Evolutionary conservation across 2,329 filamentous ascomycete species (phyloP).

Genomic region (Apiospora marii): DNA sequence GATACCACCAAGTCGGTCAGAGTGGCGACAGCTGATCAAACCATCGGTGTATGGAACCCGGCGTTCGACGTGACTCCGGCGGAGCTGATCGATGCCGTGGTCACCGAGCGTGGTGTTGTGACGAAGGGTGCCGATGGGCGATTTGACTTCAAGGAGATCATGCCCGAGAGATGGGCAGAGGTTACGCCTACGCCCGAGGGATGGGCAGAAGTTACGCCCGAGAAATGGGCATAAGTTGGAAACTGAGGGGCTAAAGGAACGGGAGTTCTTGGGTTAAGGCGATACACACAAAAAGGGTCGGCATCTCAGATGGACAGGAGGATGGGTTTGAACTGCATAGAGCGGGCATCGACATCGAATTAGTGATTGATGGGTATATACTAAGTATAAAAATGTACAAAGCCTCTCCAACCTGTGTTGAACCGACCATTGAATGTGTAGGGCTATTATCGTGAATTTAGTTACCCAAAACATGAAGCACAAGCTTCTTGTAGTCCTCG

Average conservation of each 20-base stretch:
- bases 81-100: constrained; percentile 88
- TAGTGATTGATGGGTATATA: constrained; percentile 23
- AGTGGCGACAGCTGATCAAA: constrained; percentile 80
- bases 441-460: not conserved
- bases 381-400: constrained; percentile 21
- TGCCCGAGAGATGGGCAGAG: constrained; percentile 63
- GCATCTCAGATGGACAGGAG: not conserved
- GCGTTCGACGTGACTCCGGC: constrained; percentile 95
- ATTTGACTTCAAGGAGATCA: constrained; percentile 69
- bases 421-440: not conserved
- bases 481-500: constrained; percentile 77
- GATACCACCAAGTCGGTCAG: constrained; percentile 70
- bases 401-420: not conserved
- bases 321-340: not conserved
- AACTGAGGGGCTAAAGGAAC: constrained; percentile 28
- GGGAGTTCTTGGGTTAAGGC: not conserved
- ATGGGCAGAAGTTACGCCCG: constrained; percentile 49
- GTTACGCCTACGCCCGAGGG: constrained; percentile 53
- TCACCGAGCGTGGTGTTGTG: constrained; percentile 90
- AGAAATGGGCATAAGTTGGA: constrained; percentile 30
- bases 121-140: constrained; percentile 75
- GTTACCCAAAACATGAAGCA: constrained; percentile 59
- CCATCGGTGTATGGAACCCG: constrained; percentile 93
- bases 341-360: not conserved
- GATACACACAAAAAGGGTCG: not conserved